These are phyloP conservation scores for Pichia sp. DNA, from an alignment of 1,139 yeast genomes.

Conservation along the genomic window DNA sequence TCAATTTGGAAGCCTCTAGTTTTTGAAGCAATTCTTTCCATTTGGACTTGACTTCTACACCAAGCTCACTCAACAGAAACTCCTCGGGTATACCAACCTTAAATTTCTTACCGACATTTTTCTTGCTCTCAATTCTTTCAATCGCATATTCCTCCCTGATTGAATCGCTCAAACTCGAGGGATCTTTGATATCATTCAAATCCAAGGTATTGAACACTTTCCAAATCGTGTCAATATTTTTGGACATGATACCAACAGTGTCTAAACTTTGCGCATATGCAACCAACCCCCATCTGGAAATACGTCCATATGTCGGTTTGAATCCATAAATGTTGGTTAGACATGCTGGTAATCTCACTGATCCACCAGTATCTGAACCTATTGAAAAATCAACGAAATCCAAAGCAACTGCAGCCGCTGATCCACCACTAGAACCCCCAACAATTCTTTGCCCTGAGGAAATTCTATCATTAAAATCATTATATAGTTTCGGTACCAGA, in stretches of 20 bases:
- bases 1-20: constrained; percentile 39
- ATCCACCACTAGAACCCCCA: constrained; percentile 96
- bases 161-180: constrained; percentile 51
- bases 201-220: constrained; percentile 52
- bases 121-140: constrained; percentile 10
- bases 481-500: constrained; percentile 4
- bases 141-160: constrained; percentile 25
- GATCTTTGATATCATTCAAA: constrained; percentile 63
- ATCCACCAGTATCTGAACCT: constrained; percentile 98
- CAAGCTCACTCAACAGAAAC: constrained; percentile 48
- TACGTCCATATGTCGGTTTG: constrained; percentile 87
- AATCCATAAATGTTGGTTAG: constrained; percentile 79
- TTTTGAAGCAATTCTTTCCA: constrained; percentile 39
- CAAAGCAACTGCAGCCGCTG: constrained; percentile 85
- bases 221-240: constrained; percentile 34
- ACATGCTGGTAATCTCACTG: constrained; percentile 86
- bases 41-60: constrained; percentile 34
- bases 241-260: constrained; percentile 79
- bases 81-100: constrained; percentile 70
- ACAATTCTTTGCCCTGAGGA: constrained; percentile 34
- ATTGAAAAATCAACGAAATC: constrained; percentile 60
- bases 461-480: constrained; percentile 1
- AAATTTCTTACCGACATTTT: constrained; percentile 18
- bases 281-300: constrained; percentile 87
- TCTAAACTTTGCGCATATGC: constrained; percentile 93